Percentiles rank a stretch among this genome's conserved stretches.
phyloP scores from a whole-genome alignment of 192 early-diverging fungal species.

The Phlyctochytrium bullatum region DNA sequence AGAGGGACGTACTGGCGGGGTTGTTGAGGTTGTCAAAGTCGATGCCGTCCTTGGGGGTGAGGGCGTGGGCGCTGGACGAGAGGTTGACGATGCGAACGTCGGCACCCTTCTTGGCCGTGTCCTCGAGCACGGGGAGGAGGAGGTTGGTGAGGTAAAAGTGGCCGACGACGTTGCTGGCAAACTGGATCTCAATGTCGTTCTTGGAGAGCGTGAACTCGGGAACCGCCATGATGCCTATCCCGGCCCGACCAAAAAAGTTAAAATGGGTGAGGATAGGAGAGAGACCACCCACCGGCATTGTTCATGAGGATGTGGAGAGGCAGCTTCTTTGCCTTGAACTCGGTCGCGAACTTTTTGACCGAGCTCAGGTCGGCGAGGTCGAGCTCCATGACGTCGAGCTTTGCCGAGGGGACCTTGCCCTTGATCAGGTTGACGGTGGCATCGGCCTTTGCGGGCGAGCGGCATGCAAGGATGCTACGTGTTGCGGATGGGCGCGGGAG shows the following conservation, averaged over 20 bases:
- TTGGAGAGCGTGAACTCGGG: slow-evolving; percentile 29
- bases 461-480: slow-evolving; percentile 23
- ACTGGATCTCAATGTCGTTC: slow-evolving; percentile 22
- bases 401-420: slow-evolving; percentile 17
- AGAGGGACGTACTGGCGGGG: neutral
- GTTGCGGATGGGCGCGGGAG: neutral
- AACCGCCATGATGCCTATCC: slow-evolving; percentile 59
- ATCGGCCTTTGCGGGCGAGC: slow-evolving; percentile 23
- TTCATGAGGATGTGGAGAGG: slow-evolving; percentile 25
- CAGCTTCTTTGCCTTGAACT: neutral
- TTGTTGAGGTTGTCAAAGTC: slow-evolving; percentile 40
- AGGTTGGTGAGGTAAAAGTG: slow-evolving; percentile 36
- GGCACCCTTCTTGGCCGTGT: slow-evolving; percentile 11
- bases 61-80: slow-evolving; percentile 32
- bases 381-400: slow-evolving; percentile 32
- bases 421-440: slow-evolving; percentile 28
- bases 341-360: slow-evolving; percentile 18
- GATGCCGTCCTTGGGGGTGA: slow-evolving; percentile 31
- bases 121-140: slow-evolving; percentile 29
- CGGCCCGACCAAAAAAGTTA: slow-evolving; percentile 22
- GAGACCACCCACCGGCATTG: slow-evolving; percentile 25
- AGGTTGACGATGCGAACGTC: slow-evolving; percentile 45
- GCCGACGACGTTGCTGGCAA: slow-evolving; percentile 23
- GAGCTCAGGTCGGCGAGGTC: slow-evolving; percentile 26
- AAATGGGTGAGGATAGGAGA: neutral